Evolutionary conservation across 164 flowering plant genomes (phyloP).

Genomic region (Dillenia turbinata): DNA sequence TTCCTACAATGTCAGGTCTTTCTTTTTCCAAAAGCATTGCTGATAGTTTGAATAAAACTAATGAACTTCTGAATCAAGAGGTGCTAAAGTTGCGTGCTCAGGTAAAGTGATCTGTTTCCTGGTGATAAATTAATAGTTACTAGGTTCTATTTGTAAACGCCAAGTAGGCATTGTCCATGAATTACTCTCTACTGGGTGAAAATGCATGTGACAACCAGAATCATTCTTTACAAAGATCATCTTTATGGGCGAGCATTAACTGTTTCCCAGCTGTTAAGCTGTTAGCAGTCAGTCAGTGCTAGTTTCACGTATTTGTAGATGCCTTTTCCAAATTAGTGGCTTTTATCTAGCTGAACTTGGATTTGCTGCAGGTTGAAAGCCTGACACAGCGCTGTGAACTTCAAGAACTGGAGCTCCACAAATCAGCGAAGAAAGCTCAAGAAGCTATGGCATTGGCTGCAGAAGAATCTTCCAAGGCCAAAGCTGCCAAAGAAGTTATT

Average conservation of each 20-base stretch:
- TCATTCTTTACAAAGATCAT: background rate
- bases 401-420: slow-evolving; percentile 85
- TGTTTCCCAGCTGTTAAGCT: too few relatives aligned
- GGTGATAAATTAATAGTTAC: too few relatives aligned
- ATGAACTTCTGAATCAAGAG: slow-evolving; percentile 90
- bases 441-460: slow-evolving; percentile 79
- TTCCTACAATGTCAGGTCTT: slow-evolving; percentile 88
- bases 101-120: slow-evolving; percentile 35
- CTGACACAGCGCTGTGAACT: slow-evolving; percentile 71
- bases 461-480: slow-evolving; percentile 89
- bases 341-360: slow-evolving; percentile 12
- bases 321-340: too few relatives aligned
- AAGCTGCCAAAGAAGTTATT: slow-evolving; percentile 96
- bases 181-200: too few relatives aligned
- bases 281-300: too few relatives aligned
- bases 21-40: slow-evolving; percentile 81
- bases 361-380: slow-evolving; percentile 67
- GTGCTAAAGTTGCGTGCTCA: slow-evolving; percentile 76
- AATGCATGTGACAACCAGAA: too few relatives aligned
- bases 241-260: background rate
- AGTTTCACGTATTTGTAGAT: too few relatives aligned
- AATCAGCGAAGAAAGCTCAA: slow-evolving; percentile 69
- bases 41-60: slow-evolving; percentile 96
- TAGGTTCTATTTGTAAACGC: too few relatives aligned
- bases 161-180: too few relatives aligned